Percentiles rank a stretch among this genome's conserved stretches.
phyloP scores from a whole-genome alignment of 2,329 filamentous ascomycete genomes.

The Chalaropsis thielavioides region DNA sequence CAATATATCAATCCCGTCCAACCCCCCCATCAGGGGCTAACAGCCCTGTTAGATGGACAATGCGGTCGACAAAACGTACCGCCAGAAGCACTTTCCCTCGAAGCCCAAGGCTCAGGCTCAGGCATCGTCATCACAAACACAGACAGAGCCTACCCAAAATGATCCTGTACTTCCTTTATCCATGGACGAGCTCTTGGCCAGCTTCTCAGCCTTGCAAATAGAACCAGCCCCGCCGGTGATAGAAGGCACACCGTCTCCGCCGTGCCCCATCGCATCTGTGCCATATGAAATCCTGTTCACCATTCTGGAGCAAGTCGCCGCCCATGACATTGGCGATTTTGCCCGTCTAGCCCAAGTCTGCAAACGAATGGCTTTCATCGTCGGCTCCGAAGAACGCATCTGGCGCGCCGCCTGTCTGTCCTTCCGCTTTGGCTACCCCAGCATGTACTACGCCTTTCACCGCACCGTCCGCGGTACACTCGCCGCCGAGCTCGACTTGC shows the following conservation, averaged over 20 bases:
- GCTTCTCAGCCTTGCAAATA: slow-evolving; percentile 59
- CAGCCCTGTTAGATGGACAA: slow-evolving; percentile 52
- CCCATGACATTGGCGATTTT: slow-evolving; percentile 63
- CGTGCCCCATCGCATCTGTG: slow-evolving; percentile 63
- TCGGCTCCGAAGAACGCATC: slow-evolving; percentile 68
- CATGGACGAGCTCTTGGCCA: slow-evolving; percentile 55
- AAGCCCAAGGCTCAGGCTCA: slow-evolving; percentile 27
- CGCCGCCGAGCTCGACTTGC: not conserved
- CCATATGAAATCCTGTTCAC: slow-evolving; percentile 77
- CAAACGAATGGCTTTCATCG: slow-evolving; percentile 72
- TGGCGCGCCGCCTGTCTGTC: slow-evolving; percentile 68
- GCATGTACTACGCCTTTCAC: slow-evolving; percentile 70
- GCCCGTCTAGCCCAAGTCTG: slow-evolving; percentile 66
- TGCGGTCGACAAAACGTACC: slow-evolving; percentile 71
- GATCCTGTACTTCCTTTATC: slow-evolving; percentile 29
- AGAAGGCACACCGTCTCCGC: slow-evolving; percentile 55
- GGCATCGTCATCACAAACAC: slow-evolving; percentile 14
- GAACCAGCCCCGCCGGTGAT: slow-evolving; percentile 51
- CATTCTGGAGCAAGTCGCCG: slow-evolving; percentile 57
- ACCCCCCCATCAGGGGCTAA: slow-evolving; percentile 15
- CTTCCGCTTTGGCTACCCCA: slow-evolving; percentile 58
- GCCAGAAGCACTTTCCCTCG: slow-evolving; percentile 76
- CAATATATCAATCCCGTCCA: not conserved
- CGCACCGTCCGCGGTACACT: slow-evolving; percentile 32
- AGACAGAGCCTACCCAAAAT: slow-evolving; percentile 21